Percentiles rank a stretch among this genome's conserved stretches.
These are phyloP conservation scores for Colletotrichum sp. DNA, from an alignment of 2,329 filamentous ascomycete species.

Conservation along the genomic window DNA sequence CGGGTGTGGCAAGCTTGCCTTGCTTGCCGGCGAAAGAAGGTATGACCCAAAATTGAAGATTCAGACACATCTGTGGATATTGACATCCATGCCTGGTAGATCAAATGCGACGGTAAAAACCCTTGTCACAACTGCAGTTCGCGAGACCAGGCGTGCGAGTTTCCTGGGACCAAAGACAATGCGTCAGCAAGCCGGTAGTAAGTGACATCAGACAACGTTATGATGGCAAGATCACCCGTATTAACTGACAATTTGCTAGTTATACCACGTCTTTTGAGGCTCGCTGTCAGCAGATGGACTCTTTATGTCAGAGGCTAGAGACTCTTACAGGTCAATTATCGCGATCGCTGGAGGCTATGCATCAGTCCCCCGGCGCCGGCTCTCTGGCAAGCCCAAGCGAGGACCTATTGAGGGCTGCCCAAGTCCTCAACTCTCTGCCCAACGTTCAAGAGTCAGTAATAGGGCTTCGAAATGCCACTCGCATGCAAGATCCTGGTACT, in stretches of 20 bases:
- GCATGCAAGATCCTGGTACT: neutral
- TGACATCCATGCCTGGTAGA: neutral
- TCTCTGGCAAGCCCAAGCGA: neutral
- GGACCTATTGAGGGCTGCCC: slow-evolving; percentile 17
- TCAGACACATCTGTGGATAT: rapidly evolving
- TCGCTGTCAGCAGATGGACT: slow-evolving; percentile 26
- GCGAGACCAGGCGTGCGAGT: slow-evolving; percentile 23
- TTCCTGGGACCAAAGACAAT: slow-evolving; percentile 25
- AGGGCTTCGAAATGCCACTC: neutral
- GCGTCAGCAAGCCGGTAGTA: slow-evolving; percentile 25
- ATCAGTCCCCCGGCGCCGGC: neutral
- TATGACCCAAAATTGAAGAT: neutral
- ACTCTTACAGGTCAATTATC: slow-evolving; percentile 20
- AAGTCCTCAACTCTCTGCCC: slow-evolving; percentile 17
- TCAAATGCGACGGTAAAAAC: slow-evolving; percentile 29
- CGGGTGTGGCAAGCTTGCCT: neutral
- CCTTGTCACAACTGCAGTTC: slow-evolving; percentile 28
- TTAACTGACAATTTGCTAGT: neutral
- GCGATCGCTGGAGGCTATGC: neutral
- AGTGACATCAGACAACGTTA: neutral
- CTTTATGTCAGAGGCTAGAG: slow-evolving; percentile 27
- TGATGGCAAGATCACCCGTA: neutral
- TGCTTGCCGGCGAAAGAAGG: neutral
- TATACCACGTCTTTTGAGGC: slow-evolving; percentile 25
- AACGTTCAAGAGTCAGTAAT: neutral